Evolutionary conservation across 2,329 filamentous ascomycete species (phyloP).

Genomic region (Xylariaceae sp.): DNA sequence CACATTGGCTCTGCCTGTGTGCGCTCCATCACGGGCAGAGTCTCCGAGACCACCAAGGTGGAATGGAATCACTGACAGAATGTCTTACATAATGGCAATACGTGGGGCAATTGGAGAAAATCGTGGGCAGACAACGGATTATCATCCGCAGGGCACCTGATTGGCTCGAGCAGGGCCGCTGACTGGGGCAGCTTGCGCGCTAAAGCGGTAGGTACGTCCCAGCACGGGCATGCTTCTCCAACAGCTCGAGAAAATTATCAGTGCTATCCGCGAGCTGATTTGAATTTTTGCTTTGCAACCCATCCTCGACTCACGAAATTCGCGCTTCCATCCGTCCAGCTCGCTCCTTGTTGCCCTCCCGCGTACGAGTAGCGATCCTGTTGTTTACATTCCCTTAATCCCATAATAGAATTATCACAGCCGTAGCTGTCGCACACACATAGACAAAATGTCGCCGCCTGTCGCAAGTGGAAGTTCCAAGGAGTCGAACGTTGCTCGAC

Average conservation of each 20-base stretch:
- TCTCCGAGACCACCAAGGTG: no score
- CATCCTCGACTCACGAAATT: conserved; percentile 2
- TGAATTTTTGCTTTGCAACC: conserved; percentile 20
- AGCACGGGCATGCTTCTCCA: conserved; percentile 6
- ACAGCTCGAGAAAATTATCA: conserved; percentile 17
- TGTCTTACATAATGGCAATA: not conserved
- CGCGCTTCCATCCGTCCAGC: conserved; percentile 4
- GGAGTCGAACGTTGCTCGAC: conserved; percentile 82
- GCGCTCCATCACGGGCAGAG: no score
- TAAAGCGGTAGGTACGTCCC: not conserved
- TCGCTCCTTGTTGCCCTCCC: not conserved
- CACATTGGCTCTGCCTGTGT: not conserved
- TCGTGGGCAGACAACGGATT: not conserved
- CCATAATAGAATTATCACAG: not conserved
- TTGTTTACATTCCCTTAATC: conserved; percentile 1
- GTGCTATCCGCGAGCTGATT: conserved; percentile 5
- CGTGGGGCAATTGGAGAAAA: not conserved
- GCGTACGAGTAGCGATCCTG: not conserved
- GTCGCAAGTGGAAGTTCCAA: conserved; percentile 52
- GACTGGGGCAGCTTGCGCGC: conserved; percentile 1
- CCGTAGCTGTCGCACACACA: not conserved
- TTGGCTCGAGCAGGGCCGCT: conserved; percentile 3
- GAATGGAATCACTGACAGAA: no score
- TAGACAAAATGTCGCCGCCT: conserved; percentile 59
- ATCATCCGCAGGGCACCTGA: not conserved